Evolutionary conservation across 2,329 filamentous ascomycete species (phyloP).

Genomic region (Fusarium veterinarium): DNA sequence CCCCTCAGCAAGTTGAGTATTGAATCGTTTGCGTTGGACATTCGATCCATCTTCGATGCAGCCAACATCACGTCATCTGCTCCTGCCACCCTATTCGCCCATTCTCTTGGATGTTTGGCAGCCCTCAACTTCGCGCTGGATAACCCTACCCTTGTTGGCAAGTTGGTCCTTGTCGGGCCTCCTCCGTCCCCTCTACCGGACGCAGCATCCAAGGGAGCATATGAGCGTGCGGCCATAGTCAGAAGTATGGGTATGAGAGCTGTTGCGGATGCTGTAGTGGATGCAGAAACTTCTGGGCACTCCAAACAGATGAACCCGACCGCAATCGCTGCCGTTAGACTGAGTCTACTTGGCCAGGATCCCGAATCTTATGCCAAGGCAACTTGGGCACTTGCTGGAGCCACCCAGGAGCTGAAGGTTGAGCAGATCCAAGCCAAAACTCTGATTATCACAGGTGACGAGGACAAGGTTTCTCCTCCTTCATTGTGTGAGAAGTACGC

Average conservation of each 20-base stretch:
- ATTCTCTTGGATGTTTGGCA: background rate
- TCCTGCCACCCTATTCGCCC: background rate
- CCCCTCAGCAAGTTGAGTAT: constrained; percentile 57
- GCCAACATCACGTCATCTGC: background rate
- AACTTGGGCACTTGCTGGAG: constrained; percentile 59
- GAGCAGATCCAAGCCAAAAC: constrained; percentile 42
- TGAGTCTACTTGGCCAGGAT: constrained; percentile 60
- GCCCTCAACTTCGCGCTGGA: background rate
- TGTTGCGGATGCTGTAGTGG: background rate
- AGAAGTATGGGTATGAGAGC: background rate
- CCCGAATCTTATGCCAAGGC: constrained; percentile 67
- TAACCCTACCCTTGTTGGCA: background rate
- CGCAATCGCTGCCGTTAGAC: constrained; percentile 54
- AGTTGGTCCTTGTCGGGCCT: background rate
- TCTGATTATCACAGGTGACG: background rate
- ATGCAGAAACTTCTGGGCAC: background rate
- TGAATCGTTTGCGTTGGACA: constrained; percentile 49
- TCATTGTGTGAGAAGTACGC: background rate
- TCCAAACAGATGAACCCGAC: constrained; percentile 21
- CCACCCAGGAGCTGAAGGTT: constrained; percentile 49
- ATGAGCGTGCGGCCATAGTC: background rate
- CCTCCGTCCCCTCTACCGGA: background rate
- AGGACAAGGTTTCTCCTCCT: background rate
- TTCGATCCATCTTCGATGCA: background rate
- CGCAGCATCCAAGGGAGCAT: background rate